These are phyloP conservation scores for Phytopythium ostracodes DNA, from an alignment of 352 stramenopile genomes.

Conservation along the genomic window DNA sequence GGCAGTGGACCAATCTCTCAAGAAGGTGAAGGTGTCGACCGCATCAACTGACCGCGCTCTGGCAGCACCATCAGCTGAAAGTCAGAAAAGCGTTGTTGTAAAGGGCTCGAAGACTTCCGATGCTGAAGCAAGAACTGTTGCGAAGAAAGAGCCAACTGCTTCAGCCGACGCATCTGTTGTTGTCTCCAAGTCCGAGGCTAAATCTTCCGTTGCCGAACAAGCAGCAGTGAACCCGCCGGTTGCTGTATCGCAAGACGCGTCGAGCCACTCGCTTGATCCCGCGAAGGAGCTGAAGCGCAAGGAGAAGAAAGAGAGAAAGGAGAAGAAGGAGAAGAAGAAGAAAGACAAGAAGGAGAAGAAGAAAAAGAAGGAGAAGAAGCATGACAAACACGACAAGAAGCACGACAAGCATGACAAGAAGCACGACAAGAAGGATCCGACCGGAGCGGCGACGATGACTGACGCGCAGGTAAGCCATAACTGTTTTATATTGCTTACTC, in stretches of 20 bases:
- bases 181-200: neutral
- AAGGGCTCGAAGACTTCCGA: neutral
- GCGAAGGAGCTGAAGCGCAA: slow-evolving; percentile 19
- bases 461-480: neutral
- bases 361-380: slow-evolving; percentile 56
- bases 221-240: neutral
- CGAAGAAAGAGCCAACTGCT: neutral
- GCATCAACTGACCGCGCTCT: neutral
- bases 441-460: neutral
- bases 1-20: neutral
- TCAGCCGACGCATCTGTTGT: slow-evolving; percentile 11
- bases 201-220: neutral
- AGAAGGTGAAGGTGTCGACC: neutral
- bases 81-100: slow-evolving; percentile 5
- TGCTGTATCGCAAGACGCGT: neutral
- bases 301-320: slow-evolving; percentile 43
- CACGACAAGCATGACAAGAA: slow-evolving; percentile 54
- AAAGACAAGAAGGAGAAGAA: slow-evolving; percentile 71
- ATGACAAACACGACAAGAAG: slow-evolving; percentile 55
- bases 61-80: neutral
- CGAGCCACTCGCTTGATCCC: neutral
- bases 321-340: slow-evolving; percentile 65
- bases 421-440: slow-evolving; percentile 17
- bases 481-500: neutral
- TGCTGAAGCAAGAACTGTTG: neutral